These are phyloP conservation scores for Backusella tarrabulga DNA, from an alignment of 192 early-diverging fungal genomes.

Conservation along the genomic window DNA sequence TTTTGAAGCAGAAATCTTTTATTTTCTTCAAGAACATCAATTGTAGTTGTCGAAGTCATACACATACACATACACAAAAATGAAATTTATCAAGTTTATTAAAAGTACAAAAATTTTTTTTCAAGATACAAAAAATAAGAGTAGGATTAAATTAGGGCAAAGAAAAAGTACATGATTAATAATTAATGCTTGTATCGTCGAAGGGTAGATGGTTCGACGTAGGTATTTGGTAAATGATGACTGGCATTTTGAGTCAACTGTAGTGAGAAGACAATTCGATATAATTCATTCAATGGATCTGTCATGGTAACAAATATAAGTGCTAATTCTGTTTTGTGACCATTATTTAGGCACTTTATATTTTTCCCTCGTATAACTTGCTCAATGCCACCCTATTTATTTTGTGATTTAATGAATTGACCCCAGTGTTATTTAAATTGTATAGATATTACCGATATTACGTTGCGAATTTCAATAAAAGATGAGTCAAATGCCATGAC, in stretches of 20 bases:
- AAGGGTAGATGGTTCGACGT: background rate
- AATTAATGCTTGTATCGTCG: background rate
- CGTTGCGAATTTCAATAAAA: conserved; percentile 88
- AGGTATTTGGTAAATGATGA: conserved; percentile 5
- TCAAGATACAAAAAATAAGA: background rate
- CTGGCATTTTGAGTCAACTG: conserved; percentile 9
- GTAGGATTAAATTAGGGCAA: background rate
- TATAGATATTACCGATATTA: conserved; percentile 56
- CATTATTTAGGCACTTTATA: conserved; percentile 52
- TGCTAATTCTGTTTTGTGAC: conserved; percentile 18
- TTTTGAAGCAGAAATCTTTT: background rate
- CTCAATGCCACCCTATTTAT: conserved; percentile 44
- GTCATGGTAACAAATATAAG: conserved; percentile 30
- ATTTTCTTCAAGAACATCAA: too few species aligned
- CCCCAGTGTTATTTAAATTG: background rate
- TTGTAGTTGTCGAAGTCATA: background rate
- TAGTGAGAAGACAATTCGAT: conserved; percentile 20
- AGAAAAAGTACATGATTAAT: conserved; percentile 10
- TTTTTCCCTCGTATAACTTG: conserved; percentile 57
- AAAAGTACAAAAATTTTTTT: background rate
- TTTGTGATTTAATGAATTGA: background rate
- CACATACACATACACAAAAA: background rate
- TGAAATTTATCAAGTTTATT: background rate
- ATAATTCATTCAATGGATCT: conserved; percentile 22
- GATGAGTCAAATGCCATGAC: conserved; percentile 88